Evolutionary conservation across 352 stramenopile species (phyloP).

Genomic region (Poterioochromonas sp.): DNA sequence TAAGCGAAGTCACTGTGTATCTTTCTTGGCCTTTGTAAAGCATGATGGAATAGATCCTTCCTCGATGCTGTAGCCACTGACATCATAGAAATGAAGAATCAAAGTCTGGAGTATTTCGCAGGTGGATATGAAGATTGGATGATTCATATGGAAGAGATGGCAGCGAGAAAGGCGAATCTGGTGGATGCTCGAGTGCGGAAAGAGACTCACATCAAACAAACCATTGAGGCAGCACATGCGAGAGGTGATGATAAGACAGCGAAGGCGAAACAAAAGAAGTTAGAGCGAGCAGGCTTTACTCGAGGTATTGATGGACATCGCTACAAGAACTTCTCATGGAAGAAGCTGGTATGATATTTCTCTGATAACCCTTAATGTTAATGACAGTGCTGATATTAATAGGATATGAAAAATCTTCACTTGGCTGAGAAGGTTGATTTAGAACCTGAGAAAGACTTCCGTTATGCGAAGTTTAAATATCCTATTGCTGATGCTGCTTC

Average conservation of each 20-base stretch:
- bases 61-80: not conserved
- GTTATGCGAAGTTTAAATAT: not conserved
- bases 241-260: not conserved
- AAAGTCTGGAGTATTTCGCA: not conserved
- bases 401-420: not conserved
- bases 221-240: not conserved
- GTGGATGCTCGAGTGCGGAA: not conserved
- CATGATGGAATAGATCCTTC: not conserved
- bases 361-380: not conserved
- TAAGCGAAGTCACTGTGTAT: not conserved
- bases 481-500: not conserved
- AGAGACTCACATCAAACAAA: not conserved
- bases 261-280: not conserved
- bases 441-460: not conserved
- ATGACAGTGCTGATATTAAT: not conserved
- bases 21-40: not conserved
- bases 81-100: conserved; percentile 14
- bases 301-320: not conserved
- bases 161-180: not conserved
- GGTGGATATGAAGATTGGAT: not conserved
- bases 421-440: not conserved
- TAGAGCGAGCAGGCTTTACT: not conserved
- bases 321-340: conserved; percentile 7
- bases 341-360: not conserved
- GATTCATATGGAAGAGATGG: not conserved